Base-by-base conservation (phyloP, 768 basidiomycete species). In the Podaxis sp. region DNA sequence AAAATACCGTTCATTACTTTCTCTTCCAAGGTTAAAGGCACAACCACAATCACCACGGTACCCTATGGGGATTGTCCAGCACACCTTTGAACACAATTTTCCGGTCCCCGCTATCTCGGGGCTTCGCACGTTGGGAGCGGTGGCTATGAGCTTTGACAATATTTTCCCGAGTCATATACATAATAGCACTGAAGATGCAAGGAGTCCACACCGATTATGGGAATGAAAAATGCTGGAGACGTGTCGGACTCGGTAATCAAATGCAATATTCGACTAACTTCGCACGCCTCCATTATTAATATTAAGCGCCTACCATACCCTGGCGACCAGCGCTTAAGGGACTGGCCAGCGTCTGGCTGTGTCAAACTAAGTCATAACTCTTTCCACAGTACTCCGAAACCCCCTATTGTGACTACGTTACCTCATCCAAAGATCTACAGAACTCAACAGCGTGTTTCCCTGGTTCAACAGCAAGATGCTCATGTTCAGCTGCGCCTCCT, bases 31-130 rank as follows among this genome's bases (percentile, higher is more conserved):
- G 38, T 40, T 24, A 63, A 54, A 15, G 54, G 15, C n/a, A 17
- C 33, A 55, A 37, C 1, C 15, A n/a, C 50, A 64, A 67, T 54
- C 68, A 92, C 92, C 92, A 94, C 70, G 74, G 71, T 15, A 93
- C 77, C 11, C 81, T 80, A 67, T 89, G 88, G 2, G 92, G 92
- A 63, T 83, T 93, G 55, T 87, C 86, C 24, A 94, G 75, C 0
- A 88, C 87, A 62, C 83, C 81, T 66, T 85, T 92, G 76, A 85
- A 92, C 0, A 87, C 83, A 1, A 78, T 74, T 68, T 87, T 93
- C 51, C 79, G 83, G 24, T 91, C 89, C 49, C 71, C 72, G 17
- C 57, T 65, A 37, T 77, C 74, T 57, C 77, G 76, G 22, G 74
- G 71, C 65, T 79, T 86, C 29, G 82, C 84, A 46, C 91, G 85